Conservation (phyloP, 495 filamentous ascomycete genomes). For the Penicillium chermesinum region DNA sequence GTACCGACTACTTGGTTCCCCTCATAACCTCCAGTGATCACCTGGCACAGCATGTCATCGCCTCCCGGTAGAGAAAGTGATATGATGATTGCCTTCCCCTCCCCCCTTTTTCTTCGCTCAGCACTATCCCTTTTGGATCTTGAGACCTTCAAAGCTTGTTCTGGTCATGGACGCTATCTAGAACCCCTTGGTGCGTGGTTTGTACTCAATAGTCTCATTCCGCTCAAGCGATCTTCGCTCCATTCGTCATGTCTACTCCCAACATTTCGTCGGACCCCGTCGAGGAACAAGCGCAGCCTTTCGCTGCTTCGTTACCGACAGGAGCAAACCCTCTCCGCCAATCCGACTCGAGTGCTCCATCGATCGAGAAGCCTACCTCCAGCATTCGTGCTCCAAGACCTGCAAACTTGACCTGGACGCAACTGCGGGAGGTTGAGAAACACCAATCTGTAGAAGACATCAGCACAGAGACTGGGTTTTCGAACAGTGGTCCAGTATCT, state of each 20-base stretch:
- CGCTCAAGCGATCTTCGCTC: not conserved
- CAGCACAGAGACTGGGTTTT: constrained; percentile 1
- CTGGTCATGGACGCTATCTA: constrained; percentile 18
- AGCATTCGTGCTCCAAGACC: constrained; percentile 19
- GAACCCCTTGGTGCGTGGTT: constrained; percentile 6
- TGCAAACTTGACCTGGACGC: constrained; percentile 14
- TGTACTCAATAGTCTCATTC: constrained; percentile 7
- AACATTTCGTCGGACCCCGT: not conserved
- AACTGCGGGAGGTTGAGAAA: constrained; percentile 9
- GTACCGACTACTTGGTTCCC: constrained; percentile 7
- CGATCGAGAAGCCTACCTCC: constrained; percentile 4
- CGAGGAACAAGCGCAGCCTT: not conserved
- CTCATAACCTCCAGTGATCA: constrained; percentile 14
- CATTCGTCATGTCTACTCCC: constrained; percentile 11
- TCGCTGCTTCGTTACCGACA: not conserved
- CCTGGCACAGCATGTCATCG: constrained; percentile 25
- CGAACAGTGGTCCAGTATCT: constrained; percentile 15
- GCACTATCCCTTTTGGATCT: not conserved
- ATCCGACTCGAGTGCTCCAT: constrained; percentile 6
- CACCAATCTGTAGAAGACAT: constrained; percentile 6
- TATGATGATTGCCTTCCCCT: constrained; percentile 7
- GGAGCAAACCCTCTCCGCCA: not conserved
- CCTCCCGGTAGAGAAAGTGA: constrained; percentile 11
- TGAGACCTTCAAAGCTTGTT: constrained; percentile 1
- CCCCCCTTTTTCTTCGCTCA: not conserved